These are phyloP conservation scores for Lactarius psammicola DNA, from an alignment of 768 basidiomycete genomes.

Conservation along the genomic window DNA sequence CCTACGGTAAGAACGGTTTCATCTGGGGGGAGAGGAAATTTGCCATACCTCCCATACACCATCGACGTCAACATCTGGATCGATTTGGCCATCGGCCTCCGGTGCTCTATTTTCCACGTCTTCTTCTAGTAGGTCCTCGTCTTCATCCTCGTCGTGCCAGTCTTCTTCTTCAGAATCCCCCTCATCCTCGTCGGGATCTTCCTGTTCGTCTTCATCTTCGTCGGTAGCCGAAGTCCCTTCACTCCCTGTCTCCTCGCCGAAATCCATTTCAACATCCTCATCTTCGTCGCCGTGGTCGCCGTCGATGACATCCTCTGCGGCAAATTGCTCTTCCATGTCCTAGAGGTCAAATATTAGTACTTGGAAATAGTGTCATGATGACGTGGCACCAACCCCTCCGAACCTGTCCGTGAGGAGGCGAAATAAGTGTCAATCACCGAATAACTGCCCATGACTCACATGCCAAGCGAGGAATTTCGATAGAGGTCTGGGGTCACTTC, in stretches of 20 bases:
- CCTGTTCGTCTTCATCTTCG: constrained; percentile 65
- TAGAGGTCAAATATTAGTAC: constrained; percentile 36
- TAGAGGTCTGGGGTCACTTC: constrained; percentile 93
- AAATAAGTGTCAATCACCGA: constrained; percentile 9
- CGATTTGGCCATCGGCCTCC: constrained; percentile 39
- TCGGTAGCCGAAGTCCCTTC: constrained; percentile 78
- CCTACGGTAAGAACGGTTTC: background rate
- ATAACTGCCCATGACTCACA: constrained; percentile 50
- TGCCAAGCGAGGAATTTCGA: constrained; percentile 93
- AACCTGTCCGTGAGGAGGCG: constrained; percentile 43
- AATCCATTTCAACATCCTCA: constrained; percentile 86
- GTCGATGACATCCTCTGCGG: constrained; percentile 73
- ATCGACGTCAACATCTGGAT: constrained; percentile 42
- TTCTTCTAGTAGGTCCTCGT: constrained; percentile 52
- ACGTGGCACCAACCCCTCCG: constrained; percentile 65
- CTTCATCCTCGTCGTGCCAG: constrained; percentile 68
- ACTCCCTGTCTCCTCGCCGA: constrained; percentile 78
- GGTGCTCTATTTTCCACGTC: constrained; percentile 39
- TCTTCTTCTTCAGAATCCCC: constrained; percentile 57
- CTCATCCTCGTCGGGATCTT: constrained; percentile 57
- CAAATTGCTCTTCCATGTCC: constrained; percentile 85
- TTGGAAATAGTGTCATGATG: constrained; percentile 11
- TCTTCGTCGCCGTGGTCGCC: constrained; percentile 80
- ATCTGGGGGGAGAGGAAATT: background rate
- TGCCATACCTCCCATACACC: constrained; percentile 41